Conservation (phyloP, 2,329 filamentous ascomycete species). For the Mollisia scopiformis region DNA sequence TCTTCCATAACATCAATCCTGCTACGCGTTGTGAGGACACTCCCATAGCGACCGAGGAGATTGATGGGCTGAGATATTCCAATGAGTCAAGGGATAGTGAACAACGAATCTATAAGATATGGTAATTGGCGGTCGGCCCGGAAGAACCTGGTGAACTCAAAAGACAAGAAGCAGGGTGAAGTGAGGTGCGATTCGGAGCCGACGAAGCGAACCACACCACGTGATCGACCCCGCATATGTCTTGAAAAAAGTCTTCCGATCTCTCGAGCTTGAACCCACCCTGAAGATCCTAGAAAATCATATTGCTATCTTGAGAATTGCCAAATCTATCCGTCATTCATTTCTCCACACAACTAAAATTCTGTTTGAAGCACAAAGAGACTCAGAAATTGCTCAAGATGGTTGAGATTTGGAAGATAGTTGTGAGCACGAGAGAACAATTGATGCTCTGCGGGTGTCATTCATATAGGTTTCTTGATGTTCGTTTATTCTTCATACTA, state of each 20-base stretch:
- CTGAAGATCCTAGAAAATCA: too few species aligned
- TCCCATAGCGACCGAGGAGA: slow-evolving; percentile 5
- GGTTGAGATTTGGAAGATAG: too few species aligned
- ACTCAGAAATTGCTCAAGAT: too few species aligned
- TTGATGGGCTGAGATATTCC: not conserved
- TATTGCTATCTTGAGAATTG: too few species aligned
- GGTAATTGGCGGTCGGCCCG: not conserved
- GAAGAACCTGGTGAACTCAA: not conserved
- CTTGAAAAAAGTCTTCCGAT: not conserved
- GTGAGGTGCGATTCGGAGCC: not conserved
- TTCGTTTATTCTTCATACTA: not conserved
- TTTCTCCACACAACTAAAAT: too few species aligned
- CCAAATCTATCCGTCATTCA: too few species aligned
- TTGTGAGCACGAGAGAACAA: too few species aligned
- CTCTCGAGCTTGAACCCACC: too few species aligned
- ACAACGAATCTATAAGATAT: not conserved
- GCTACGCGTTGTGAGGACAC: not conserved
- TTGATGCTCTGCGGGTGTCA: not conserved
- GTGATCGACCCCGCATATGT: not conserved
- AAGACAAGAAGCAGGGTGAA: not conserved
- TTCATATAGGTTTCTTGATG: not conserved
- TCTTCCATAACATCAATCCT: slow-evolving; percentile 21
- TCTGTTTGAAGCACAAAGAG: too few species aligned
- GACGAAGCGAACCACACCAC: not conserved
- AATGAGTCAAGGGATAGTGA: not conserved